Base-by-base conservation (phyloP, 2,329 filamentous ascomycete species). In the Trichoderma hamatum region DNA sequence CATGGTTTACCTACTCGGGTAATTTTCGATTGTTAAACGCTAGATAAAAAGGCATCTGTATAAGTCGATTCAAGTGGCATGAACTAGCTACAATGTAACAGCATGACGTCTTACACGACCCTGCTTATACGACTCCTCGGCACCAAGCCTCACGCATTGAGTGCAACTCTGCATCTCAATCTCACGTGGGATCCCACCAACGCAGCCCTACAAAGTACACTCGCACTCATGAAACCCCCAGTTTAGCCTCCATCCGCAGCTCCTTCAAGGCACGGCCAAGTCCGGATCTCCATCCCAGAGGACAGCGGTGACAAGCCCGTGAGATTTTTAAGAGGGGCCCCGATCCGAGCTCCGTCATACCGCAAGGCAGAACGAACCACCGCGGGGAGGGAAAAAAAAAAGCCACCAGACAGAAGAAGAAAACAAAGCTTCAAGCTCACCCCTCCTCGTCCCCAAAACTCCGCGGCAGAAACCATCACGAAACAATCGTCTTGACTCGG, bases 391-490 rank as follows among this genome's bases (percentile, higher is more conserved):
- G 36, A 30, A 30, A 30, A 3, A 46, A 24, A 52, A 30, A 30
- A 30, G 30, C 30, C 59, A 34, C 59, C 59, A 62, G 51, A 3
- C 34, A 51, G 30, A 30, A 34, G 34, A 28, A 65, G 58, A 67
- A 36, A 36, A 67, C 61, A 26, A 28, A 26, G n/a, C n/a, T n/a
- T n/a, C n/a, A n/a, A n/a, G n/a, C n/a, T n/a, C n/a, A n/a, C n/a
- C n/a, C n/a, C n/a, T n/a, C 30, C 34, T 69, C 76, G 74, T 78
- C 79, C 82, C 76, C 78, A 82, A 82, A 84, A 80, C 76, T 84
- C 75, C 82, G 81, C 81, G 36, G 82, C 79, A 84, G 79, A 82
- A 82, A 81, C 78, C 77, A 82, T 83, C 82, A 84, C 82, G 80
- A 79, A 69, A 73, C 68, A 69, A 7, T 64, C 14, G 56, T 72